Conservation (phyloP, 345 rosid species). For the Cardamine chenopodiifolia region DNA sequence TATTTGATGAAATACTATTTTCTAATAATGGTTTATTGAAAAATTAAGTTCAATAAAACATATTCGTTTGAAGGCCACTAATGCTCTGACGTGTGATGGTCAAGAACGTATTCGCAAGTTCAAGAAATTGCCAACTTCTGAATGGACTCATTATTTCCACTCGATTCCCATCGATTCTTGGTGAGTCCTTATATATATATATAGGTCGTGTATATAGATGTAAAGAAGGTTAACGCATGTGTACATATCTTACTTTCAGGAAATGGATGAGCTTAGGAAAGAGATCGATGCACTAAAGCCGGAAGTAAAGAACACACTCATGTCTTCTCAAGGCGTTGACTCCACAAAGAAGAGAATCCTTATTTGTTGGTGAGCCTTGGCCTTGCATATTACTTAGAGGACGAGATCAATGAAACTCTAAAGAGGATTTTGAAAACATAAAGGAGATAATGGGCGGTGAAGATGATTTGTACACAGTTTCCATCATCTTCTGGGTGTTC, state of each 20-base stretch:
- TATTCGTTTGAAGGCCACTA: neutral
- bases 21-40: too few species aligned
- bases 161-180: neutral
- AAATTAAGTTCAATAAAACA: too few species aligned
- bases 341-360: neutral
- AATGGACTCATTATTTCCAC: constrained; percentile 4
- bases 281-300: constrained; percentile 14
- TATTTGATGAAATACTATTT: too few species aligned
- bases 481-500: constrained; percentile 17
- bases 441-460: constrained; percentile 10
- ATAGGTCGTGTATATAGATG: neutral
- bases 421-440: neutral
- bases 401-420: constrained; percentile 5
- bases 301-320: neutral
- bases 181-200: neutral
- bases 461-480: constrained; percentile 19
- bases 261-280: constrained; percentile 8
- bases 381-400: constrained; percentile 8
- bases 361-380: constrained; percentile 25
- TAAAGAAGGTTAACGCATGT: neutral
- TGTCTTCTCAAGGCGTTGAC: neutral
- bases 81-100: neutral
- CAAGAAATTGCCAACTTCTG: neutral
- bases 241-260: neutral
- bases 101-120: neutral